Base-by-base conservation (phyloP, 2,329 filamentous ascomycete species). In the Fusarium camptoceras region DNA sequence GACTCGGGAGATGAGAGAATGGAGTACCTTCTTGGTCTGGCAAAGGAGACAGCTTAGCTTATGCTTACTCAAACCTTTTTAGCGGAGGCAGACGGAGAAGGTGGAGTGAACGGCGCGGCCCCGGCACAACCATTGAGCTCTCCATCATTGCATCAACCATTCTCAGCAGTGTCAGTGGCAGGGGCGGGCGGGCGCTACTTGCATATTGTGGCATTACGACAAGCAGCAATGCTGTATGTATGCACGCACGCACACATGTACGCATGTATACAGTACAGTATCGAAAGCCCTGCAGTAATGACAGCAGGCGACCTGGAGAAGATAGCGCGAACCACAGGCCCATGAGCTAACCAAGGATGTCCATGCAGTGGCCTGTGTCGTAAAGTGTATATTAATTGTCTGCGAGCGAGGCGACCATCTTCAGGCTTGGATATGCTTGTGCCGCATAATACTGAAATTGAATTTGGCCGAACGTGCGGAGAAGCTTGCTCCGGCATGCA, bases 21-120 rank as follows among this genome's bases (percentile, higher is more conserved):
- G 55, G 68, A 66, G 64, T 62, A 58, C 62, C 63, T 64, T 64
- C 62, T 71, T 64, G 51, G 59, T 59, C 60, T 74, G 63, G 68
- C 55, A 66, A 42, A 74, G 64, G 54, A 68, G 61, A 58, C 48
- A 30, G 58, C 65, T 74, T 73, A 73, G 73, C 71, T 75, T 72
- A 74, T 75, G 72, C 70, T 74, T 75, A 75, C 72, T 72, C 66
- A 64, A 70, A 68, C 65, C 59, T 65, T 66, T 64, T 71, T 68
- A 70, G 67, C 50, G 59, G 71, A 70, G 69, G 66, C 63, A 69
- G 66, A 69, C 59, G 71, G 72, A 66, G 57, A 59, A 66, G 64
- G 73, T 75, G 72, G 73, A 66, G 73, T 66, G 56, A 51, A 66
- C 57, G 63, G 65, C 53, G 62, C 63, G 65, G 63, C 51, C 68